These are phyloP conservation scores for Astathelohania contejeani DNA, from an alignment of 371 early-diverging fungal species.

Conservation along the genomic window DNA sequence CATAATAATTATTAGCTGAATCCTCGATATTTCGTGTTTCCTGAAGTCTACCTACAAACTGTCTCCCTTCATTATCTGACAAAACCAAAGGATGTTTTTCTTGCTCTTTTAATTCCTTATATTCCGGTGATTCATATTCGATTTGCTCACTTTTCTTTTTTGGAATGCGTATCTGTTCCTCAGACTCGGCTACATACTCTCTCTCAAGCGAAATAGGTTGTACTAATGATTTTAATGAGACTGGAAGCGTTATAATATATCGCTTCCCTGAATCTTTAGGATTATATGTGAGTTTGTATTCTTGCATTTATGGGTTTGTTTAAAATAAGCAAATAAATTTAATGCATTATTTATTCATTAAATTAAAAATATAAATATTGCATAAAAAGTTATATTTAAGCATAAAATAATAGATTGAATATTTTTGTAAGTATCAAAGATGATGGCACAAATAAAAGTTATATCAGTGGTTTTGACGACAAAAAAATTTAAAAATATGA, in stretches of 20 bases:
- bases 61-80: conserved; percentile 33
- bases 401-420: no score
- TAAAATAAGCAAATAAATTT: no score
- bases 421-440: no score
- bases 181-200: neutral
- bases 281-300: neutral
- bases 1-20: conserved; percentile 48
- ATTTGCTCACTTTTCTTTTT: conserved; percentile 48
- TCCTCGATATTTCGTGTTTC: conserved; percentile 20
- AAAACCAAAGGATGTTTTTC: conserved; percentile 41
- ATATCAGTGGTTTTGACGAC: no score
- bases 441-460: no score
- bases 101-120: conserved; percentile 37
- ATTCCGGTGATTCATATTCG: conserved; percentile 46
- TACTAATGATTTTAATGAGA: neutral
- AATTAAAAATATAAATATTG: no score
- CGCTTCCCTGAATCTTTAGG: neutral
- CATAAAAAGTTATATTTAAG: no score
- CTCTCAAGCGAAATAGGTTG: neutral
- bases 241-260: neutral
- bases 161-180: conserved; percentile 18
- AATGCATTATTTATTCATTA: no score
- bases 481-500: no score
- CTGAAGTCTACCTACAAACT: conserved; percentile 39
- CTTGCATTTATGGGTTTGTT: neutral